Evolutionary conservation across 257 asterid species (phyloP), one percentile per base, ranked within the genome.

Genomic region (Capsicum baccatum): DNA sequence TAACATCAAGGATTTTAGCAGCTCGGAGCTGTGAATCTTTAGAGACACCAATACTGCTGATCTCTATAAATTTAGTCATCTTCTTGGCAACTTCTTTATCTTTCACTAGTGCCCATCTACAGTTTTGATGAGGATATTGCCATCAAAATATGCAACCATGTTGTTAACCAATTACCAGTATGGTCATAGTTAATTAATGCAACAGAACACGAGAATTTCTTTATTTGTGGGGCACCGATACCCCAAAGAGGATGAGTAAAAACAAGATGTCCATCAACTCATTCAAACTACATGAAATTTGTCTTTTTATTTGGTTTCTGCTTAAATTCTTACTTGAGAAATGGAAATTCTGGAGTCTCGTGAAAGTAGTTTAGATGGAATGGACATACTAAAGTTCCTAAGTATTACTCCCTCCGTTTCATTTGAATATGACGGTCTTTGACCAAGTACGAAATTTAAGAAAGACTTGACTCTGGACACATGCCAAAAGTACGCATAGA

Each of bases 91-190:
- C 89, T 59, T 92, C 97, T 68, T 80, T 58, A 79, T 96, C 95
- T 85, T 93, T 96, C 26, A 96, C 97, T 5, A 96, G 92, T 33
- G 99, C 99, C 98, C 99, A 96, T 9, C 99, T 96, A 91, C 87
- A 85, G 82, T 76, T 21, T 76, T 13, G 48, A 76, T 21, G 48
- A 52, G 21, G 8, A 74, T 74, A 74, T 74, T 21, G 60, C 60
- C 44, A 74, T 50, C 58, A 50, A 74, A 74, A 7, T 74, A 74
- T 52, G 62, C 62, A 74, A 74, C 3, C 5, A 13, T 76, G 63
- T 13, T 2, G 4, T 26, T 52, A 52, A 26, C 42, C 60, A 9
- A 1, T 6, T 73, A n/a, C 39, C 58, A 73, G 57, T 73, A 3
- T 73, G 48, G 35, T 73, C 80, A 19, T 12, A 19, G 60, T 26